Evolutionary conservation across 163 green algal species (phyloP), one percentile per base, ranked within the genome.

Genomic region (Picocystis sp.): DNA sequence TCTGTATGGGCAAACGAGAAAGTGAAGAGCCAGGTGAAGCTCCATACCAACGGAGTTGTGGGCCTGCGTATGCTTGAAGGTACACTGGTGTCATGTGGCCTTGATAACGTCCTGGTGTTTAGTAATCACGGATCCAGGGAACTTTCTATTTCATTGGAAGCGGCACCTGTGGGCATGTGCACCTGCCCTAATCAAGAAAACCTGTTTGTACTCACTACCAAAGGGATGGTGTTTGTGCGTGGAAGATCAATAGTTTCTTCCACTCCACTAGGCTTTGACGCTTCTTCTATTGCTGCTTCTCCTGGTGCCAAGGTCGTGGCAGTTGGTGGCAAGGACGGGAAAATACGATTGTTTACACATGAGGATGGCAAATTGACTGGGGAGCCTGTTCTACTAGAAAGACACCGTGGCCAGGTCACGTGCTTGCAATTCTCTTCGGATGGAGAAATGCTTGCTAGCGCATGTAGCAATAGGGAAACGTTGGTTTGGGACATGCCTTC

Each of bases 401-500:
- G 38, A 42, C 58, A 66, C 58, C 21, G 54, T 23, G 38, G 35
- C 8, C 34, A 49, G 2, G 61, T 76, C 13, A 76, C 42, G 21
- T 35, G 22, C 2, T 12, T 70, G 34, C 12, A 21, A 5, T 76
- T 65, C 50, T 76, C 60, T 8, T 57, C 60, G 2, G 41, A 65
- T 22, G 61, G 66, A 5, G 34, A 47, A 13, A 55, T 64, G 46
- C 38, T 76, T 13, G 67, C 67, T 8, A 57, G 60, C 17, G 61
- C 51, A 17, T 65, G 74, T 49, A 35, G 52, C n/a, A 72, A 72
- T 34, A 29, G 63, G 19, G 67, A 76, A 49, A 52, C 50, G 23
- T 46, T 72, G 5, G 57, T 76, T 23, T 76, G 67, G 67, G 55
- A 75, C 22, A 10, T 14, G 2, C 38, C 2, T 35, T 58, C 53